A percentile compares a stretch with the other conserved stretches of the same genome.
Evolutionary conservation across 768 basidiomycete species (phyloP).

Genomic region (Boletus pseudopeckii): DNA sequence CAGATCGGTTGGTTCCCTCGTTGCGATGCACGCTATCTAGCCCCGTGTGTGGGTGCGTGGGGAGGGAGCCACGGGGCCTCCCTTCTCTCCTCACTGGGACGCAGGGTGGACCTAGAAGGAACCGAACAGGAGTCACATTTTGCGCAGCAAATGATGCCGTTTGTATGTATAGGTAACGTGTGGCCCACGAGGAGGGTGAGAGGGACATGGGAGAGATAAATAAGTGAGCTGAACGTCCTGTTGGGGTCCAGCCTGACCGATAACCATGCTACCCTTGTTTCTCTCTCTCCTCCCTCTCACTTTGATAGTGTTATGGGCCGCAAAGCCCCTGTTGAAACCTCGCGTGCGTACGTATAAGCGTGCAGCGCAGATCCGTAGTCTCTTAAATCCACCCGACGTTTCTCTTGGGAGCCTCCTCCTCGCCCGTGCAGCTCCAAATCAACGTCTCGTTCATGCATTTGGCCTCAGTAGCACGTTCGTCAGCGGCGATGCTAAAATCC

Average conservation of each 20-base stretch:
- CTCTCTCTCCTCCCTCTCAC: not conserved
- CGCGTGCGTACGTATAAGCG: conserved; percentile 10
- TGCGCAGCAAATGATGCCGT: not conserved
- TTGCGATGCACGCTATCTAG: not conserved
- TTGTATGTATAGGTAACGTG: not conserved
- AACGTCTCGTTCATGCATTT: conserved; percentile 27
- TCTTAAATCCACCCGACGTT: conserved; percentile 17
- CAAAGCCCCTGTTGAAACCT: not conserved
- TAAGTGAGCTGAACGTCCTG: not conserved
- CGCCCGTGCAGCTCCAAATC: conserved; percentile 20
- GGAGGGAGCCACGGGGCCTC: not conserved
- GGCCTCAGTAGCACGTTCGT: conserved; percentile 52
- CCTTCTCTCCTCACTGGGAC: not conserved
- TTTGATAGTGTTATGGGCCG: not conserved
- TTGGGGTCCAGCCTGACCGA: not conserved
- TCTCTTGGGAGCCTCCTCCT: conserved; percentile 14
- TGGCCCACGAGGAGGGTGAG: not conserved
- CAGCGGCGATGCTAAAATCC: conserved; percentile 28
- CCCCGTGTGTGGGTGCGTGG: conserved; percentile 3
- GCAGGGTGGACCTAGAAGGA: not conserved
- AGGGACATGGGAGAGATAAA: conserved; percentile 2
- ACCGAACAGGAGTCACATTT: not conserved
- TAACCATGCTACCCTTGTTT: conserved; percentile 1
- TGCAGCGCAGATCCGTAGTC: not conserved
- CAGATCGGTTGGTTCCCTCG: not conserved